A percentile compares a stretch with the other conserved stretches of the same genome.
phyloP scores from a whole-genome alignment of 208 protist genomes.

The Leishmania amazonensis region DNA sequence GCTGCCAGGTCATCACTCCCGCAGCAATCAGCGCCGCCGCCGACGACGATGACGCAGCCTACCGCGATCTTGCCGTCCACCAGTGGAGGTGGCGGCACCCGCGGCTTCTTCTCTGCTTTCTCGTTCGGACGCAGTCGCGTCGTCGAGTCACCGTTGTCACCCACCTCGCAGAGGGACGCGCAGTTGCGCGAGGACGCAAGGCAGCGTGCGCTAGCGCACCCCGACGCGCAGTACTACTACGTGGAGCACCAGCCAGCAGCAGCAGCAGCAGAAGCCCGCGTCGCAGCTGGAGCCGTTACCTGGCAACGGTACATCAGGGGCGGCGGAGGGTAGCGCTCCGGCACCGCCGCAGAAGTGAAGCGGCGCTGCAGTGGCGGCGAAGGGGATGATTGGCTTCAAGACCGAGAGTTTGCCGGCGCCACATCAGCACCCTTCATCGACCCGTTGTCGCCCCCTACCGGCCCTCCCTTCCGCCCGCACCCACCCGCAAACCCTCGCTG shows the following conservation, averaged over 20 bases:
- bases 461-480: not conserved
- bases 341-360: not conserved
- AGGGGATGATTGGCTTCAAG: not conserved
- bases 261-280: not conserved
- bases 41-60: not conserved
- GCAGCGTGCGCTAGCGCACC: conserved; percentile 25
- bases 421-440: not conserved
- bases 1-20: not conserved
- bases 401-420: not conserved
- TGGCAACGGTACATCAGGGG: not conserved
- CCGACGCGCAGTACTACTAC: conserved; percentile 28
- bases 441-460: not conserved
- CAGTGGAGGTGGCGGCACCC: not conserved
- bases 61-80: not conserved
- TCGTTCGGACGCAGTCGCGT: conserved; percentile 12
- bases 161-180: not conserved
- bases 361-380: not conserved
- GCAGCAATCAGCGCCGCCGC: not conserved
- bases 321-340: not conserved
- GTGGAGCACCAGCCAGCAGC: not conserved
- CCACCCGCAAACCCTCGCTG: not conserved
- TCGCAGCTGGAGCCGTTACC: not conserved
- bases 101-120: conserved; percentile 23
- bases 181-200: conserved; percentile 13
- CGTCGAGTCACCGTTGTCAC: not conserved